These are phyloP conservation scores for Trichoderma pleuroti DNA, from an alignment of 2,329 filamentous ascomycete genomes.

Conservation along the genomic window DNA sequence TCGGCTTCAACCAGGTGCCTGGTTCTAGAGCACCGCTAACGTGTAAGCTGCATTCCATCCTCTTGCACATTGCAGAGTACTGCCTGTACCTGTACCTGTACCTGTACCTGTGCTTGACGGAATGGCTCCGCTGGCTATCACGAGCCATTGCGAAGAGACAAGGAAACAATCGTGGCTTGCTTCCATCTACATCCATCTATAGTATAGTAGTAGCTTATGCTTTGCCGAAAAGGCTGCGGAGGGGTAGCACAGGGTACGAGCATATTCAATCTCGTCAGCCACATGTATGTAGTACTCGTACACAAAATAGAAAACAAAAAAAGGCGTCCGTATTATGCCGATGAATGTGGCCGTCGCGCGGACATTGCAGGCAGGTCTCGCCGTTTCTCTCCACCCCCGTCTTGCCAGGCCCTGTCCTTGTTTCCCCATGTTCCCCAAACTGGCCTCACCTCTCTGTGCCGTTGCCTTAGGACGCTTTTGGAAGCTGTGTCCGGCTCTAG, in stretches of 20 bases:
- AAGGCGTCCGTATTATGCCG: not conserved
- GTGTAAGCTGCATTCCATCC: not conserved
- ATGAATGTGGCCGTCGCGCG: not conserved
- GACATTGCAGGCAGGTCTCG: conserved; percentile 11
- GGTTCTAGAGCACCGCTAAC: not conserved
- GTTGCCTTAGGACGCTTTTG: conserved; percentile 15
- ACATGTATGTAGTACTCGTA: not conserved
- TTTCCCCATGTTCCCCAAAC: conserved; percentile 14
- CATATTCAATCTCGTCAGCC: not conserved
- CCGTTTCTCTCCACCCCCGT: not conserved
- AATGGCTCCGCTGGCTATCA: not conserved
- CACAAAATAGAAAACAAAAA: not conserved
- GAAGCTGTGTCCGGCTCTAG: conserved; percentile 19
- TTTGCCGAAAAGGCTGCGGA: not conserved
- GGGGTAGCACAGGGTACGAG: not conserved
- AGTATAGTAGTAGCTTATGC: not conserved
- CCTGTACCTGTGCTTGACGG: not conserved
- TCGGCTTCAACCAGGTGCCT: not conserved
- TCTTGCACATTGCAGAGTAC: not conserved
- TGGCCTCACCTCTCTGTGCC: not conserved
- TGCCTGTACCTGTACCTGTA: not conserved
- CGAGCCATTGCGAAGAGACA: not conserved
- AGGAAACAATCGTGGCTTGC: not conserved
- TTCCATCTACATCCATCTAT: not conserved
- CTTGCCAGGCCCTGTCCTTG: not conserved